Evolutionary conservation across 139 green algal genomes (phyloP), one percentile per base, ranked within the genome.

Genomic region (Tetradesmus lagerheimii): DNA sequence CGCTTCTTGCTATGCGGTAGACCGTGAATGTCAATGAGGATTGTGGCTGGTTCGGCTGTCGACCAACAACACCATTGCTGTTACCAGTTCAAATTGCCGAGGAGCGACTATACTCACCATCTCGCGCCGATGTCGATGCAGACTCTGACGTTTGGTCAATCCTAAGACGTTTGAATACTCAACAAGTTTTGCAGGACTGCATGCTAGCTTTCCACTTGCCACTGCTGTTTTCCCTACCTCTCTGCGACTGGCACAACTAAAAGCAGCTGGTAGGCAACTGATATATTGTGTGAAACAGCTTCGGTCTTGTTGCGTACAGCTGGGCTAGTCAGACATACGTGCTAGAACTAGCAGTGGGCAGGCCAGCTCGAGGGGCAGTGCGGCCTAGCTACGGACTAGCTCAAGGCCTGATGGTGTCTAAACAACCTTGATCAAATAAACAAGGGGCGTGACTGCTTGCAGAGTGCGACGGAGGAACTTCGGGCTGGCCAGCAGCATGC

Each of bases 401-500:
- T 31, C 1, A 31, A 5, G 8, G 57, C 57, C 23, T 31, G 1
- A 71, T 27, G 20, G 8, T 6, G 1, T 9, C 8, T 11, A 31
- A 15, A 31, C 4, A 4, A 71, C 1, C 9, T 20, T 71, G 20
- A 71, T 71, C 57, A 71, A 31, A 71, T 1, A 20, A 71, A 71
- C 57, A 71, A 71, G 57, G 20, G 57, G 23, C 57, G 57, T 71
- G 57, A 4, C 25, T 71, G 57, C 57, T n/a, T 71, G 57, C 57
- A 71, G 57, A 71, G 57, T 31, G 57, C 25, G 57, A 23, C 57
- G 57, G 23, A 9, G 57, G 67, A 37, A 11, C 8, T 37, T 39
- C 12, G 27, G 67, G 31, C 67, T 53, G 76, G 76, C 76, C 76
- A 47, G 76, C 76, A 47, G 37, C 38, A 88, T 80, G 83, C 83